A percentile compares a stretch with the other conserved stretches of the same genome.
phyloP scores from a whole-genome alignment of 306 rosid genomes.

The Cucumis hystrix region DNA sequence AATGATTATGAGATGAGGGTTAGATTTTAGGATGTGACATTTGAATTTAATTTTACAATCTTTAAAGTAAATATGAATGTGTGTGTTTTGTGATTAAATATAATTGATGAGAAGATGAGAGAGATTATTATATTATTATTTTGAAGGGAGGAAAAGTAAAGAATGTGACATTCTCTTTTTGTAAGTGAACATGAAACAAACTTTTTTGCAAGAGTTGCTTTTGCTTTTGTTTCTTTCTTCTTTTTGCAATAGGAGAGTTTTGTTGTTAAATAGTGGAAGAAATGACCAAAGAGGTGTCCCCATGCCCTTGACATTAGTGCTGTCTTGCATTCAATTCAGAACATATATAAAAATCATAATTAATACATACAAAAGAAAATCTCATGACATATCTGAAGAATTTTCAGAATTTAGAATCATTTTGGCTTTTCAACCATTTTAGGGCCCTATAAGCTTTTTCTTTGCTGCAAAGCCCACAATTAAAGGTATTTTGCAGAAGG shows the following conservation, averaged over 20 bases:
- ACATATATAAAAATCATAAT: constrained; percentile 3
- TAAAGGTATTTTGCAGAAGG: not conserved
- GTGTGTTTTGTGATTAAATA: too few relatives aligned
- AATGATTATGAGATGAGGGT: too few relatives aligned
- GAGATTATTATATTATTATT: not conserved
- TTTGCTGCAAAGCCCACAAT: constrained; percentile 1
- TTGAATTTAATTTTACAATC: too few relatives aligned
- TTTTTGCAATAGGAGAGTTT: not conserved
- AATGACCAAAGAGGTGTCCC: constrained; percentile 23
- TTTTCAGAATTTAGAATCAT: constrained; percentile 44
- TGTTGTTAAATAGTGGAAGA: constrained; percentile 19
- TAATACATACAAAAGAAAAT: not conserved
- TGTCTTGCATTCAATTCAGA: constrained; percentile 85
- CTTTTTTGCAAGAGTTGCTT: not conserved
- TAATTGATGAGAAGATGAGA: not conserved
- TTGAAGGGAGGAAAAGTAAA: not conserved
- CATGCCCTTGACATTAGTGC: constrained; percentile 38
- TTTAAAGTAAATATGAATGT: too few relatives aligned
- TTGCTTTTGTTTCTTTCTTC: constrained; percentile 19
- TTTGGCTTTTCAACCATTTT: constrained; percentile 58
- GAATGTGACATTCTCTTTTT: constrained; percentile 41
- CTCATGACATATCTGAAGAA: constrained; percentile 9
- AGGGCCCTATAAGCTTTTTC: constrained; percentile 18
- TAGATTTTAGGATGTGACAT: too few relatives aligned
- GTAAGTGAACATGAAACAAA: constrained; percentile 11